Evolutionary conservation across 2,329 filamentous ascomycete genomes (phyloP), one percentile per base, ranked within the genome.

Genomic region (Penicillium sp.): DNA sequence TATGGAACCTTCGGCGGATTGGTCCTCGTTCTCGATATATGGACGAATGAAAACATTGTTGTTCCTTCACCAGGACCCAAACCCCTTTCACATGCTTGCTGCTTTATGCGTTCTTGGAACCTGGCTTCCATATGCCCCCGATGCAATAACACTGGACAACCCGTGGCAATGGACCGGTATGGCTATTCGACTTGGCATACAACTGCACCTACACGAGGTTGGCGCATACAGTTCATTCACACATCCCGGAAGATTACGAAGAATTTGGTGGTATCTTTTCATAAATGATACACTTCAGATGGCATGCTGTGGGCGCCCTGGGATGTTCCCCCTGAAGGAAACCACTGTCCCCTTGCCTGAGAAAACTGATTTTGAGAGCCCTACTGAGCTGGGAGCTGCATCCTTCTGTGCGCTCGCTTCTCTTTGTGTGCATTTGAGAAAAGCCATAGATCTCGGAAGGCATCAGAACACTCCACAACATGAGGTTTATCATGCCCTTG

Each of bases 121-220:
- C 3, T 55, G 53, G 53, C 45, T 45, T 21, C 53, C 53, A 29
- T 55, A 53, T 40, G 41, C 46, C 2, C 40, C 47, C 10, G 44
- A 44, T 10, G 51, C 34, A 18, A 39, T 54, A 27, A 41, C 51
- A 11, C 34, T 57, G 10, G 52, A 57, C 21, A 55, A 48, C 11
- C 55, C 55, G 8, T 57, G 52, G 51, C 52, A 57, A 38, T 57
- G 55, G 55, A n/a, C 39, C 10, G 52, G 55, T 13, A 57, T 55
- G 55, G 55, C 40, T 38, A 55, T 55, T 10, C 43, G 55, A 39
- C 45, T 57, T 3, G 55, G 40, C 4, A 27, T 57, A 8, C 55
- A 57, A 14, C 24, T 57, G 14, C 55, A 55, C 9, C 14, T 54
- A 16, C 55, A 57, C 24, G 31, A 52, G 10, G 16, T 42, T 5